Percentiles rank a stretch among this genome's conserved stretches.
Evolutionary conservation across 1,284 basidiomycete species (phyloP).

Genomic region (Cutaneotrichosporon daszewskae): DNA sequence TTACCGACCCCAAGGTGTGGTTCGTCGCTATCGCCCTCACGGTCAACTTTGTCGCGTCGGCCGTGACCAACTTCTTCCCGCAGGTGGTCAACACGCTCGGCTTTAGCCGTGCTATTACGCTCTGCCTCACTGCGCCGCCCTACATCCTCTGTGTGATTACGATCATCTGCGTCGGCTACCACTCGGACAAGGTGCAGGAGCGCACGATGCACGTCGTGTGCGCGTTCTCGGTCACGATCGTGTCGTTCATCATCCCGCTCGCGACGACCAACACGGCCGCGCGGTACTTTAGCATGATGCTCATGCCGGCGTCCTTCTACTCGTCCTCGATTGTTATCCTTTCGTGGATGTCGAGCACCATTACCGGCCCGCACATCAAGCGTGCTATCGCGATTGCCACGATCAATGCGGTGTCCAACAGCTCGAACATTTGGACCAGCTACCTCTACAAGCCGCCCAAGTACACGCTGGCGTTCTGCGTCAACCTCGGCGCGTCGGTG

Average conservation of each 20-base stretch:
- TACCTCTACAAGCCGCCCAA: constrained; percentile 20
- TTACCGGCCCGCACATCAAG: constrained; percentile 29
- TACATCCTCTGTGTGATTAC: constrained; percentile 22
- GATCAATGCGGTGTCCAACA: constrained; percentile 32
- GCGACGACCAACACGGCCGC: constrained; percentile 37
- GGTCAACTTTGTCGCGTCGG: constrained; percentile 17
- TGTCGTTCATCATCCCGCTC: constrained; percentile 69
- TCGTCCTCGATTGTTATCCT: constrained; percentile 31
- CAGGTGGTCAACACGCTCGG: constrained; percentile 32
- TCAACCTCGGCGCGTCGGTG: constrained; percentile 40
- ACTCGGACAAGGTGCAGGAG: constrained; percentile 21
- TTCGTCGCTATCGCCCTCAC: constrained; percentile 17
- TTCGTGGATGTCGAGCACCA: constrained; percentile 33
- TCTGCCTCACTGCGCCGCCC: constrained; percentile 42
- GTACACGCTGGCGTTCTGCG: constrained; percentile 34
- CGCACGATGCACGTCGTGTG: constrained; percentile 17
- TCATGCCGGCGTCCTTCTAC: constrained; percentile 19
- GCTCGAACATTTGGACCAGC: constrained; percentile 7
- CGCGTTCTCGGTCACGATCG: constrained; percentile 49
- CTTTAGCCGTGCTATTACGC: constrained; percentile 38
- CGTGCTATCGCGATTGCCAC: constrained; percentile 30
- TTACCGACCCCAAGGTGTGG: constrained; percentile 39
- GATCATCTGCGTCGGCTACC: background rate
- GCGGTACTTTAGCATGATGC: constrained; percentile 40
- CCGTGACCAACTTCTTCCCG: constrained; percentile 42